Base-by-base conservation (phyloP, 2,329 filamentous ascomycete species). In the Chaetomium strumarium region DNA sequence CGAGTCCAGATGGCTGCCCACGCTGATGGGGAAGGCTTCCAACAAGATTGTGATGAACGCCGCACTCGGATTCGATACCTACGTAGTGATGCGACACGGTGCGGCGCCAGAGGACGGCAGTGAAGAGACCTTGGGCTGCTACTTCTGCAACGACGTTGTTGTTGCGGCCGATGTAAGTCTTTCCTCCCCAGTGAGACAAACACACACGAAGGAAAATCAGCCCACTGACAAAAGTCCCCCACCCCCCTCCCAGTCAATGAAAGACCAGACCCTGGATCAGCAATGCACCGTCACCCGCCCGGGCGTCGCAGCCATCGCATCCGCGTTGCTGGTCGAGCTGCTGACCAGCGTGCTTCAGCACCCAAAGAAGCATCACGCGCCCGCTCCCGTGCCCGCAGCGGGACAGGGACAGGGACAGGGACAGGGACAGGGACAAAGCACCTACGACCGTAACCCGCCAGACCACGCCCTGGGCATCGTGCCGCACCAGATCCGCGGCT, bases 81-180 rank as follows among this genome's bases (percentile, higher is more conserved):
- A 89, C 63, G 90, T 99, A 2, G 90, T 96, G 34, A 97, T 99
- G 93, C 83, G 93, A 52, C 93, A 99, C 68, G 93, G 93, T 1
- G 76, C 89, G 6, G 79, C 82, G 60, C 75, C 76, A 3, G 67
- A 71, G 39, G 72, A 76, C 46, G 75, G 79, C 11, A 76, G 72
- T n/a, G 75, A 81, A 49, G 74, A 82, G 47, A 83, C 88, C 24
- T 76, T 97, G 24, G 93, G 93, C 10, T 99, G 93, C 70, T 99
- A 99, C 68, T 99, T 97, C 70, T 99, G 93, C 72, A 97, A 95
- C 64, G 93, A 99, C 67, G 92, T 99, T 24, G 92, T 97, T 46
- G 89, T 92, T 7, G 93, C 93, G 19, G 86, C 86, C 57, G 90
- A 97, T 72, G 91, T 95, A 74, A 82, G 86, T 78, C 43, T 48